Conservation (phyloP, 23 red algal species). For the Gracilariopsis chorda region DNA sequence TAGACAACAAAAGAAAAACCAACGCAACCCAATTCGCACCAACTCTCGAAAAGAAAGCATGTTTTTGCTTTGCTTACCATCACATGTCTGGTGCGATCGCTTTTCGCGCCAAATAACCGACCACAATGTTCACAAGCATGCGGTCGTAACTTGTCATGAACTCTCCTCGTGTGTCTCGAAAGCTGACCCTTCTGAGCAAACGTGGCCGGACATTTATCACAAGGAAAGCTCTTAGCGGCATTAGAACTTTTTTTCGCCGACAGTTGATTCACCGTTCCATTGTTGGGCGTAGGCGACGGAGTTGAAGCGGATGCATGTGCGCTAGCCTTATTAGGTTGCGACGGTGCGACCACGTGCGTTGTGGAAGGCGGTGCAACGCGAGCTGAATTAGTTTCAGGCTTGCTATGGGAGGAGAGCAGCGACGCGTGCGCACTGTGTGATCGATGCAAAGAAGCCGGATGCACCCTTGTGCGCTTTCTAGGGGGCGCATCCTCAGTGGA, state of each 20-base stretch:
- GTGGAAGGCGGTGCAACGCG: neutral
- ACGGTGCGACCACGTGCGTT: neutral
- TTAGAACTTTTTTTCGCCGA: neutral
- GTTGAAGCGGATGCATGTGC: neutral
- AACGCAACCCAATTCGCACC: neutral
- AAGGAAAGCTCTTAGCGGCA: conserved; percentile 43
- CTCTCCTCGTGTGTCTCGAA: conserved; percentile 49
- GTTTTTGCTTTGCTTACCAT: conserved; percentile 55
- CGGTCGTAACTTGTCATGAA: conserved; percentile 77
- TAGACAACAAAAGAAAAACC: neutral
- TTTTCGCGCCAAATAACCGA: conserved; percentile 56
- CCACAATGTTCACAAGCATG: conserved; percentile 69
- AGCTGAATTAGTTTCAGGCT: too few species aligned
- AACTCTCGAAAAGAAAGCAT: too few species aligned
- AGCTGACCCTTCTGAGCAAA: conserved; percentile 66
- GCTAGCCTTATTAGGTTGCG: neutral
- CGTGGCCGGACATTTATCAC: conserved; percentile 27
- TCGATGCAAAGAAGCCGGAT: neutral
- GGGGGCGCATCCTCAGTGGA: conserved; percentile 64
- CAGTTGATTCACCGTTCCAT: too few species aligned
- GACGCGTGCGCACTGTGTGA: conserved; percentile 52
- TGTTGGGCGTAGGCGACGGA: neutral
- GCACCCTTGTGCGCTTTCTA: conserved; percentile 31
- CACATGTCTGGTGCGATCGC: conserved; percentile 63
- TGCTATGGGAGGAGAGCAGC: neutral